Evolutionary conservation across 140 eudicot genomes (phyloP).

Genomic region (Anethum foeniculum): DNA sequence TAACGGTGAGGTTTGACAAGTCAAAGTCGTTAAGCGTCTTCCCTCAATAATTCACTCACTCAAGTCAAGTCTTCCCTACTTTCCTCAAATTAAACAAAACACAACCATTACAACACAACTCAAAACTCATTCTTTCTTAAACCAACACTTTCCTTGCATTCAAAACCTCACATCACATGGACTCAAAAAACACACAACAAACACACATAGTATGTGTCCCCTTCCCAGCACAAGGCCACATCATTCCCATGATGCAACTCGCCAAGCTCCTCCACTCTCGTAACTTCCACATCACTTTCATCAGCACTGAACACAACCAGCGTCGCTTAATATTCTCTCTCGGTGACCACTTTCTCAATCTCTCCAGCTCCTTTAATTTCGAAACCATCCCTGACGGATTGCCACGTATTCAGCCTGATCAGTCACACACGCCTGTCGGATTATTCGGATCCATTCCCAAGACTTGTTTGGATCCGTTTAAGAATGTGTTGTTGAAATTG

Average conservation of each 20-base stretch:
- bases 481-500: background rate
- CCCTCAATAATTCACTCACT: background rate
- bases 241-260: constrained; percentile 9
- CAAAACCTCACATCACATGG: background rate
- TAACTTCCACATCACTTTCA: background rate
- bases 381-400: background rate
- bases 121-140: background rate
- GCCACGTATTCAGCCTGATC: background rate
- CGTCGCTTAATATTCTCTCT: background rate
- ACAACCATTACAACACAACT: too few relatives aligned
- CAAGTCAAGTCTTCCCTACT: background rate
- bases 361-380: background rate
- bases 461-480: background rate
- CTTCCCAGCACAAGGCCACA: constrained; percentile 11
- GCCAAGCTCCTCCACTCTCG: background rate
- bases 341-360: background rate
- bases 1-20: background rate
- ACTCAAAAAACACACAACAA: background rate
- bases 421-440: background rate
- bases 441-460: constrained; percentile 4
- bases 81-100: background rate
- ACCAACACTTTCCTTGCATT: background rate
- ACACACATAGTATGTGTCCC: constrained; percentile 10
- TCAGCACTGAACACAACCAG: constrained; percentile 4
- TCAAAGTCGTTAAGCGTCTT: background rate